Evolutionary conservation across 2,329 filamentous ascomycete genomes (phyloP).

Genomic region (Alternaria metachromatica): DNA sequence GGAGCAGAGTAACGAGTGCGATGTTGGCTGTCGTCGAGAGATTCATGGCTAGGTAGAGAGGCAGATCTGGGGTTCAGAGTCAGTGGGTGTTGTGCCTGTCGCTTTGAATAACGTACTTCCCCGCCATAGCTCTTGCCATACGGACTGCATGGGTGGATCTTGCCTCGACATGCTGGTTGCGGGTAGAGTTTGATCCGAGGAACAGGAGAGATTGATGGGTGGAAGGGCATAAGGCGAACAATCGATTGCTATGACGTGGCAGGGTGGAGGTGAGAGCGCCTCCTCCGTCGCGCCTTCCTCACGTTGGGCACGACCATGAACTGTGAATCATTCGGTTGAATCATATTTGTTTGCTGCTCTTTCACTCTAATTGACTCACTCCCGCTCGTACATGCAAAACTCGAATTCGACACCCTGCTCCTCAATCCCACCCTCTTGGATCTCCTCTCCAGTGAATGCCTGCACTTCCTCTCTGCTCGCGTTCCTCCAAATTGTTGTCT

Average conservation of each 20-base stretch:
- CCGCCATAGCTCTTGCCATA: conserved; percentile 8
- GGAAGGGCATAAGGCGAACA: not conserved
- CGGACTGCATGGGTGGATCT: not conserved
- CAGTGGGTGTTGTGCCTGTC: not conserved
- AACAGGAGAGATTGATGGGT: not conserved
- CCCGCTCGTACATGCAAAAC: conserved; percentile 72
- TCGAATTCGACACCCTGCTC: conserved; percentile 72
- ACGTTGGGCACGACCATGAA: not conserved
- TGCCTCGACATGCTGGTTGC: not conserved
- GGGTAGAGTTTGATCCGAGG: not conserved
- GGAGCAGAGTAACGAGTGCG: not conserved
- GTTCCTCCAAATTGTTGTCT: conserved; percentile 61
- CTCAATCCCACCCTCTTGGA: conserved; percentile 62
- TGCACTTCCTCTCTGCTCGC: conserved; percentile 61
- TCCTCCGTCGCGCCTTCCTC: not conserved
- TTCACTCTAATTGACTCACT: conserved; percentile 5
- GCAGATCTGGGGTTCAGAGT: not conserved
- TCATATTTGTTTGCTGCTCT: not conserved
- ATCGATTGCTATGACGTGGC: not conserved
- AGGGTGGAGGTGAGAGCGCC: not conserved
- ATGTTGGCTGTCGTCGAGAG: not conserved
- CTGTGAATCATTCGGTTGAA: not conserved
- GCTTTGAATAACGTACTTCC: not conserved
- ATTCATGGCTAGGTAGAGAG: not conserved
- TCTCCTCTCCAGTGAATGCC: conserved; percentile 70